Evolutionary conservation across 1,139 yeast genomes (phyloP).

Genomic region (Blastobotrys malaysiensis): DNA sequence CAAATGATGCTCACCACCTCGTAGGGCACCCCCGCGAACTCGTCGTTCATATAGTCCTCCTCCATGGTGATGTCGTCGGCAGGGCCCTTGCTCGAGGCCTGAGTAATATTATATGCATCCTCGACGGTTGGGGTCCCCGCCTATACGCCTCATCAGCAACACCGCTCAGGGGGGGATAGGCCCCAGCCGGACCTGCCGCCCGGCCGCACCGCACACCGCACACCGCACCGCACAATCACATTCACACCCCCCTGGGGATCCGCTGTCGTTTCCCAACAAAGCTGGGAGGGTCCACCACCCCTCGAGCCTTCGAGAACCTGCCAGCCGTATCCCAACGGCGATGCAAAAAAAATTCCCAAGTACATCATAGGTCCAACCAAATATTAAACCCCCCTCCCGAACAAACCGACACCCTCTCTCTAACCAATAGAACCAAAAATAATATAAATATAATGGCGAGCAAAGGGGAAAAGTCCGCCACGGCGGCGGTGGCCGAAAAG

Average conservation of each 20-base stretch:
- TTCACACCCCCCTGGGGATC: background rate
- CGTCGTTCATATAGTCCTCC: background rate
- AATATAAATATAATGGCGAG: constrained; percentile 1
- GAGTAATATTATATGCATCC: too few species aligned
- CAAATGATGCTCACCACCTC: constrained; percentile 7
- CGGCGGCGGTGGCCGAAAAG: background rate
- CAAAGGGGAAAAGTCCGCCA: background rate
- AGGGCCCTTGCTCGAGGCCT: too few species aligned
- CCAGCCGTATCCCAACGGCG: background rate
- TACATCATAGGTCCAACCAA: background rate
- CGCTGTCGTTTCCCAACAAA: background rate
- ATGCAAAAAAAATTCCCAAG: background rate
- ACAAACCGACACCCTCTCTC: too few species aligned
- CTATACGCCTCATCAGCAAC: background rate
- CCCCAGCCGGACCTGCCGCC: too few species aligned
- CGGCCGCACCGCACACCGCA: too few species aligned
- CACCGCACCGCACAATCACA: background rate
- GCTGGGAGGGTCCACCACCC: background rate
- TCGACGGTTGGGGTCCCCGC: too few species aligned
- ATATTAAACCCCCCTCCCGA: too few species aligned
- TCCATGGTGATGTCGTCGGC: too few species aligned
- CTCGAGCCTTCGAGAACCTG: background rate
- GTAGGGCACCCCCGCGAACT: constrained; percentile 4
- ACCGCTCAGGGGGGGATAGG: background rate
- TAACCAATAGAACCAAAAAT: background rate